Base-by-base conservation (phyloP, 2,329 filamentous ascomycete species). In the Arthrobotrys conoides region DNA sequence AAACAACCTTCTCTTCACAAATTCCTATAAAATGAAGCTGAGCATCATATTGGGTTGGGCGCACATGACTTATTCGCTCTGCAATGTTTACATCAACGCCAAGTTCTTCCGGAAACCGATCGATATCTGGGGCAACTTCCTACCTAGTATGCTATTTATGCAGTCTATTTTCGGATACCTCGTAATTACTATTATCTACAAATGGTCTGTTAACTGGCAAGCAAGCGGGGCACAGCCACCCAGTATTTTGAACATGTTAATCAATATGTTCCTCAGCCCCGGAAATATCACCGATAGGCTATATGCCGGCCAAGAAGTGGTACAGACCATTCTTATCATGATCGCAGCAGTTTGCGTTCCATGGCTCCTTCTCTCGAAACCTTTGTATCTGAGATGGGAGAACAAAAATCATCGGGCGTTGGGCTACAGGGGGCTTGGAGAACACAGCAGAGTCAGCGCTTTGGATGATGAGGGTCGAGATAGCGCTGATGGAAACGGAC, bases 1-100 rank as follows among this genome's bases (percentile, higher is more conserved):
- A 83, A 99, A 99, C 83, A 92, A 96, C 79, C 88, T 99, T 20
- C 89, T 99, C 63, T 99, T 99, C 87, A 92, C 90, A 84, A 99
- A 99, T 91, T 96, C 93, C 85, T 96, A 96, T 89, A 99, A 99
- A 91, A 99, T 99, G 96, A 99, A 99, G 88, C 92, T 99, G 86
- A 96, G 93, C 87, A 97, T 99, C 84, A 90, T 99, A 81, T 89
- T 99, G 81, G 96, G 96, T 84, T 99, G 96, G 96, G 90, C 90
- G 76, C 94, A 97, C 84, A 99, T 99, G 96, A 99, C 96, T 2
- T 99, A 97, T 86, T 98, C 96, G 18, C 90, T 99, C 55, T 94
- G 92, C 87, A 91, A 97, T 83, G 91, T 96, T 24, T 96, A 92
- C 83, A 89, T 97, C 88, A 99, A 99, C 84, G 95, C 94, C 63